Evolutionary conservation across 139 green algal species (phyloP).

Genomic region (Chlorella sp.): DNA sequence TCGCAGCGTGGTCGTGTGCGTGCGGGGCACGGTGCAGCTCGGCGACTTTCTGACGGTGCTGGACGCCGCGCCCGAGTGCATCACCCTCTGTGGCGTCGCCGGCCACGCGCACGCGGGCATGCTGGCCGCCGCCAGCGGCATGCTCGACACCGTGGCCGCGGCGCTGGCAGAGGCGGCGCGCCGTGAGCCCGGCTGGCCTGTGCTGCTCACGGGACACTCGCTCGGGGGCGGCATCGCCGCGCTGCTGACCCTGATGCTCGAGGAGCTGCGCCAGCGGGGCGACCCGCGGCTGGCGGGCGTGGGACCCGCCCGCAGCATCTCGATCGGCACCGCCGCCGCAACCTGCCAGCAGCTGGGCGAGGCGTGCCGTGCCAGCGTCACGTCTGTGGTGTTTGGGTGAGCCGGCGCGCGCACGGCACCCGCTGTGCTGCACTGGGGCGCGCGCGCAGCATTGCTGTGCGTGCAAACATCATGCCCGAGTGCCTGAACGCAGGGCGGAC

Average conservation of each 20-base stretch:
- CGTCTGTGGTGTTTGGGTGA: slow-evolving; percentile 19
- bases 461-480: background rate
- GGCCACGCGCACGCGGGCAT: slow-evolving; percentile 23
- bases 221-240: slow-evolving; percentile 44
- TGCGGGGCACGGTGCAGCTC: slow-evolving; percentile 17
- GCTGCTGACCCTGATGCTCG: slow-evolving; percentile 11
- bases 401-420: background rate
- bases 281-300: too few species aligned
- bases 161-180: slow-evolving; percentile 35
- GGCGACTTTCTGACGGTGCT: slow-evolving; percentile 17
- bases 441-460: background rate
- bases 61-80: background rate
- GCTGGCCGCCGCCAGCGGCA: slow-evolving; percentile 16
- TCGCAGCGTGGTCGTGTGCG: slow-evolving; percentile 1
- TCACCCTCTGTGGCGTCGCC: background rate
- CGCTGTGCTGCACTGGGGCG: background rate
- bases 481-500: slow-evolving; percentile 10
- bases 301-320: background rate
- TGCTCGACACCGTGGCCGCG: slow-evolving; percentile 7
- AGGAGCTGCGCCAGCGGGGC: background rate
- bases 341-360: slow-evolving; percentile 12
- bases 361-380: background rate
- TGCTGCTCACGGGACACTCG: slow-evolving; percentile 56
- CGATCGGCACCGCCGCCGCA: slow-evolving; percentile 12
- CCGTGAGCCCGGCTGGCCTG: slow-evolving; percentile 49